Evolutionary conservation across 2,329 filamentous ascomycete species (phyloP), one percentile per base, ranked within the genome.

Genomic region (Myriosclerotinia scirpicola): DNA sequence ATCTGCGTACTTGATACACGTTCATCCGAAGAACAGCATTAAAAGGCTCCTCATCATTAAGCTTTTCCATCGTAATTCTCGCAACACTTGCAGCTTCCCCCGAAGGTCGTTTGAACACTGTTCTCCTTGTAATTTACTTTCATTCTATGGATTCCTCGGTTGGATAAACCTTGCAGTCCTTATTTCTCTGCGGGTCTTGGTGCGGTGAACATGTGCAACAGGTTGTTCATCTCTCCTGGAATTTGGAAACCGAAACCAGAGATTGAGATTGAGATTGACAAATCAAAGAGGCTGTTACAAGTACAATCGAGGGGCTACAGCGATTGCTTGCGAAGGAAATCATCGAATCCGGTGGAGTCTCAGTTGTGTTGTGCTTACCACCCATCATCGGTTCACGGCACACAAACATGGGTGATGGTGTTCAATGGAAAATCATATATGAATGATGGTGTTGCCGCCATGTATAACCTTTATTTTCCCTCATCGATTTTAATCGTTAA

Each of bases 371-470:
- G 36, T 5, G 22, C 54, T 30, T 60, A 40, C 52, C 38, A 44
- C 48, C 15, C 34, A 52, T 65, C 36, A 8, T 59, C 42, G 40
- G 40, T 56, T n/a, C 63, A 50, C 63, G 63, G 36, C 46, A 65
- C 46, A 65, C 44, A 60, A 34, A 34, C 6, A 36, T 36, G 30
- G 1, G 5, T 15, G 26, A 34, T 60, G 26, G 2, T 1, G 26
- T n/a, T 11, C 15, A 22, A 7, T 26, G 5, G 11, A 36, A 65
- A 52, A 22, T 44, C 36, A 52, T 65, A 65, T 65, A 65, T 65
- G 48, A 52, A 36, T 42, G 50, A 22, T 53, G 17, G 42, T n/a
- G 22, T 3, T 54, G 22, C 64, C 38, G 9, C 30, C 26, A 17
- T 40, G 6, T 26, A 66, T 30, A 62, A 26, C 38, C 17, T 58